phyloP scores from a whole-genome alignment of 2,329 filamentous ascomycete species.

The Xenoacremonium recifei region DNA sequence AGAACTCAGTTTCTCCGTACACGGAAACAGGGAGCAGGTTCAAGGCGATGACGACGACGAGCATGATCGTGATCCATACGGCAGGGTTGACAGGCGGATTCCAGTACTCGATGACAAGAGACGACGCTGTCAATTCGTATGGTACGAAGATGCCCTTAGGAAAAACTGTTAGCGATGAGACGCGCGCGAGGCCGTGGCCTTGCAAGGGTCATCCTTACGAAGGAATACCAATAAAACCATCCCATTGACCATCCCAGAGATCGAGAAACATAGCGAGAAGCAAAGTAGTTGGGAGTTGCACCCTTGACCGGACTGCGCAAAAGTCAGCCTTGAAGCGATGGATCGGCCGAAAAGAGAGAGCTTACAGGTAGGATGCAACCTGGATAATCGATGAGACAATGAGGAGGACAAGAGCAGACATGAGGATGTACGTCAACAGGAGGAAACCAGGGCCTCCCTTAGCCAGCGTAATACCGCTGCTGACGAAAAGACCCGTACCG shows the following conservation, averaged over 20 bases:
- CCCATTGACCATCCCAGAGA: conserved; percentile 43
- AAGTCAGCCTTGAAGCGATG: too few species aligned
- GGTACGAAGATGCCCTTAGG: conserved; percentile 48
- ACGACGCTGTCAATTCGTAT: conserved; percentile 45
- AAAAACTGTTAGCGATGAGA: too few species aligned
- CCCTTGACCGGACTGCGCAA: too few species aligned
- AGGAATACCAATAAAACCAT: conserved; percentile 54
- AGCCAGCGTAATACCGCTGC: not conserved
- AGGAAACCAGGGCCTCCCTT: not conserved
- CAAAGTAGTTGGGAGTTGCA: conserved; percentile 2
- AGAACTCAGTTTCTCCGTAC: conserved; percentile 54
- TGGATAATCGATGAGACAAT: too few species aligned
- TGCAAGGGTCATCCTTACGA: too few species aligned
- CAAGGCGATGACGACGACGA: conserved; percentile 33
- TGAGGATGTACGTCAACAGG: conserved; percentile 1
- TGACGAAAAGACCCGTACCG: conserved; percentile 2
- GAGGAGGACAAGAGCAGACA: not conserved
- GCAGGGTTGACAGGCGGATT: conserved; percentile 24
- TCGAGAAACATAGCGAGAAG: conserved; percentile 7
- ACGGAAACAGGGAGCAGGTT: conserved; percentile 42
- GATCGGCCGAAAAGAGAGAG: too few species aligned
- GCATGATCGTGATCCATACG: conserved; percentile 36
- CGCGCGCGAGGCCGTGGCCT: too few species aligned
- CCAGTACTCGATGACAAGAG: conserved; percentile 48
- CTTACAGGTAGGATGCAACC: too few species aligned